phyloP scores from a whole-genome alignment of 306 rosid species.

The Lathyrus sativus region DNA sequence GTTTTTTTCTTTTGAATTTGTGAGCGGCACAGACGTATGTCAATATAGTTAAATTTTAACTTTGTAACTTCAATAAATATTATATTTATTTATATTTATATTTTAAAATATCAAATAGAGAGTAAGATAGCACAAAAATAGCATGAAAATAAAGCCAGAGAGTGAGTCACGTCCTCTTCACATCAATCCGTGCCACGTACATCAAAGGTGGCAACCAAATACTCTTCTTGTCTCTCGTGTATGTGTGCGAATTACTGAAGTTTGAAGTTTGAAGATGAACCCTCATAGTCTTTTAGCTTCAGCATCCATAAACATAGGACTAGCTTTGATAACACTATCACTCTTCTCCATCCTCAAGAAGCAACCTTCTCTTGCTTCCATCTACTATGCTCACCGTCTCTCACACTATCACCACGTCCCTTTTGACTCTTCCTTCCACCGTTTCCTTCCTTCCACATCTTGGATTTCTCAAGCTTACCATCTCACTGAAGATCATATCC shows the following conservation, averaged over 20 bases:
- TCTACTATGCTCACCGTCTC: conserved; percentile 77
- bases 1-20: no score
- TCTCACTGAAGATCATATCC: conserved; percentile 65
- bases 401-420: conserved; percentile 38
- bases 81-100: no score
- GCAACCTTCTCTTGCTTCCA: conserved; percentile 63
- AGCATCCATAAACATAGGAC: conserved; percentile 76
- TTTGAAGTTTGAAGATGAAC: conserved; percentile 49
- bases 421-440: conserved; percentile 38
- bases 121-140: neutral
- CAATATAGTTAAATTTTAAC: no score
- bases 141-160: conserved; percentile 7
- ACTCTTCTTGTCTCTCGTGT: neutral
- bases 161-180: conserved; percentile 31
- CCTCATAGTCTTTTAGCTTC: conserved; percentile 74
- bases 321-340: conserved; percentile 65
- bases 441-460: conserved; percentile 64
- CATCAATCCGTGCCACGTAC: conserved; percentile 50
- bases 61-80: no score
- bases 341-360: conserved; percentile 83
- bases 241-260: neutral
- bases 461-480: conserved; percentile 68
- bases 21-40: no score
- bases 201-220: conserved; percentile 31
- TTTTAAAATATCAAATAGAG: no score